Evolutionary conservation across 2,329 filamentous ascomycete species (phyloP), one percentile per base, ranked within the genome.

Genomic region (Colletotrichum theobromicola): DNA sequence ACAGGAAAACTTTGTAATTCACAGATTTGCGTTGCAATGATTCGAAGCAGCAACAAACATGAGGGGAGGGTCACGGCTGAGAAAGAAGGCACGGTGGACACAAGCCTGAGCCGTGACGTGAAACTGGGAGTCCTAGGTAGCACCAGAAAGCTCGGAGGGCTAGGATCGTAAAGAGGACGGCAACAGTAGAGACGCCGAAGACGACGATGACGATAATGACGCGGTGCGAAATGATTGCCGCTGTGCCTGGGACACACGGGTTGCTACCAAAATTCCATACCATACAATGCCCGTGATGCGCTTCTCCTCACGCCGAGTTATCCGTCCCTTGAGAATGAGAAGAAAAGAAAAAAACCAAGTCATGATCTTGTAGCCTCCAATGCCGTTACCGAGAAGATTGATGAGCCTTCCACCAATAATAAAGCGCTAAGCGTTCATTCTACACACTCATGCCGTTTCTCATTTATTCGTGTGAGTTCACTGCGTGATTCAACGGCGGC

Each of bases 401-500:
- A 50, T 50, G 42, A 50, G 42, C 42, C 42, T 50, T 50, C 42
- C 42, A 50, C 42, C 42, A 50, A 21, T 50, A 50, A 21, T 50
- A 50, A 50, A 50, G 42, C 42, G 42, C 42, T 50, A 50, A 50
- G 42, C 42, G 42, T 50, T 50, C 42, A 21, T 50, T 50, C 42
- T 50, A 50, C 42, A 50, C 42, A 21, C 42, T 57, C 34, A 24
- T 24, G 21, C 61, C 61, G 32, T 35, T 34, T 34, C 61, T 34
- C 32, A 63, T 34, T 26, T 53, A 32, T 32, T 65, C 37, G 34
- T 65, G 62, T 37, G 34, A 30, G 46, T 65, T 65, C 18, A 26
- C 10, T 24, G 24, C 26, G 18, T 65, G 15, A 24, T 58, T 75
- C 78, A 83, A 50, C 77, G 76, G 57, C 78, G 77, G 65, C 76